phyloP scores from a whole-genome alignment of 805 yeast species.

The Saccharomyces paradoxus region DNA sequence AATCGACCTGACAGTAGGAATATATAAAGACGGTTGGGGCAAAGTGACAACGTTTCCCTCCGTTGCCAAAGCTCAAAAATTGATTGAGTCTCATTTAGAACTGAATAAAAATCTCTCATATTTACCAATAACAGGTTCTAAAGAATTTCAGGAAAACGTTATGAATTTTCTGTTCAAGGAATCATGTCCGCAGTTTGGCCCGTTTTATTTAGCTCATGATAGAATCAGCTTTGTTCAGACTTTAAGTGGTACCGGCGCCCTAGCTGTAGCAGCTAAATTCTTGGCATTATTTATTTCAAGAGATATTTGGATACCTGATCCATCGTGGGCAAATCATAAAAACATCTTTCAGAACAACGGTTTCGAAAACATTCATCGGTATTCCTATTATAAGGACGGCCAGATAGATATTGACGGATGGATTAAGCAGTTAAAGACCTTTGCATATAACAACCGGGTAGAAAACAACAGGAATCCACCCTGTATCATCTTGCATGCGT shows the following conservation, averaged over 20 bases:
- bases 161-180: slow-evolving; percentile 65
- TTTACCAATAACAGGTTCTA: slow-evolving; percentile 69
- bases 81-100: slow-evolving; percentile 37
- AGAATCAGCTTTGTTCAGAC: slow-evolving; percentile 82
- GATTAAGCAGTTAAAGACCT: slow-evolving; percentile 43
- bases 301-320: slow-evolving; percentile 63
- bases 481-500: slow-evolving; percentile 72
- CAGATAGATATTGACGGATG: slow-evolving; percentile 59
- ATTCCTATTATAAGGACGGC: slow-evolving; percentile 69
- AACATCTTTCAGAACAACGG: slow-evolving; percentile 75
- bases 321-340: slow-evolving; percentile 92
- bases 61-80: slow-evolving; percentile 22
- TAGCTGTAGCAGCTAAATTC: slow-evolving; percentile 77
- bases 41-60: slow-evolving; percentile 34
- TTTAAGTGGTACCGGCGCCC: slow-evolving; percentile 90
- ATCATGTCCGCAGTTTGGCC: slow-evolving; percentile 41
- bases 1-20: slow-evolving; percentile 46
- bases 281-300: slow-evolving; percentile 41
- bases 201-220: slow-evolving; percentile 46
- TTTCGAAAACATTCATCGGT: slow-evolving; percentile 44
- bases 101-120: slow-evolving; percentile 54
- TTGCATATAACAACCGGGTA: slow-evolving; percentile 25
- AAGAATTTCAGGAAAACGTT: slow-evolving; percentile 57
- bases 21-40: slow-evolving; percentile 83
- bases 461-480: slow-evolving; percentile 44